Conservation (phyloP, 139 green algal genomes). For the Eudorina sp. region DNA sequence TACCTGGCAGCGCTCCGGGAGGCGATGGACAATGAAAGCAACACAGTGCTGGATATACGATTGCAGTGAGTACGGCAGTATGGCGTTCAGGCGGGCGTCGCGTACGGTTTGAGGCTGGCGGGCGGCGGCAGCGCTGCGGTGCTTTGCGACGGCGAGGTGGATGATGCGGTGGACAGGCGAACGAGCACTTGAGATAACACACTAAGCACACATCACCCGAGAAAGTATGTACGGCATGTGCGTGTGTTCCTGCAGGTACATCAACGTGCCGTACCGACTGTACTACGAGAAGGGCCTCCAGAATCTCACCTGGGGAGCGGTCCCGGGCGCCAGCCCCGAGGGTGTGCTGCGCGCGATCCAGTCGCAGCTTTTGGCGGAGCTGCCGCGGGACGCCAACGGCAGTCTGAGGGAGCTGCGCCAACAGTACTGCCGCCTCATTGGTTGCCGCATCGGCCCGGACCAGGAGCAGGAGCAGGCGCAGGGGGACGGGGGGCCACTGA, state of each 20-base stretch:
- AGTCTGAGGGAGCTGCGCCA: background rate
- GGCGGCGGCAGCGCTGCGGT: background rate
- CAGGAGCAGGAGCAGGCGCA: no score
- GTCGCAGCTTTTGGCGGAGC: background rate
- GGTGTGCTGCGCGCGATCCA: background rate
- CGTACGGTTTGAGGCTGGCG: no score
- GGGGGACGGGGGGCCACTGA: no score
- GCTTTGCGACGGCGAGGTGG: no score
- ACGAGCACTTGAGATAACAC: no score
- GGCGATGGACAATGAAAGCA: background rate
- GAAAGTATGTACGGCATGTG: background rate
- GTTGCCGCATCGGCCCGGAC: background rate
- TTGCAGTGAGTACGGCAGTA: slow-evolving; percentile 14
- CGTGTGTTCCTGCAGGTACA: background rate
- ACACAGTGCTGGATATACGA: slow-evolving; percentile 15
- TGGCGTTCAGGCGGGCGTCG: no score
- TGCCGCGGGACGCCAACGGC: background rate
- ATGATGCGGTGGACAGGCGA: no score
- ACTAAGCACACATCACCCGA: no score
- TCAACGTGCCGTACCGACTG: background rate
- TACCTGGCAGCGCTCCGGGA: slow-evolving; percentile 1
- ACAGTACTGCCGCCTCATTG: slow-evolving; percentile 18
- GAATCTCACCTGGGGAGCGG: background rate
- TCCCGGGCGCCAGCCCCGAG: background rate
- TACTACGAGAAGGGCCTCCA: slow-evolving; percentile 20